Base-by-base conservation (phyloP, 768 basidiomycete genomes). In the Trametes sanguinea region DNA sequence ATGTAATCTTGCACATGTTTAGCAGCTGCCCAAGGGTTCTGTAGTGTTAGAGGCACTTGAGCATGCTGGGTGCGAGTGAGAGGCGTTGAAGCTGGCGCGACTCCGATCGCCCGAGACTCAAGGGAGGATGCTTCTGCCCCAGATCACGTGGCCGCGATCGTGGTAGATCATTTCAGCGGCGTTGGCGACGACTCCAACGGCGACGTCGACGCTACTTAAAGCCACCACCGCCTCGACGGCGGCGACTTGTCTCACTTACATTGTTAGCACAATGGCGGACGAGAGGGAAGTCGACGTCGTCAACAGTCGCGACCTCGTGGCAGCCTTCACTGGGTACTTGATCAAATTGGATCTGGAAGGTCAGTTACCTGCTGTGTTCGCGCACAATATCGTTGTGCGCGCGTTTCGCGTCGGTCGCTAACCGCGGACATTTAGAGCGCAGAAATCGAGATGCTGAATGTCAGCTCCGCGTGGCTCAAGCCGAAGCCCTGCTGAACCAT, bases 181-280 rank as follows among this genome's bases (percentile, higher is more conserved):
- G 22, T 22, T 22, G 22, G 22, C 22, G 22, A 22, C 22, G 22
- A 22, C 22, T 22, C 22, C 22, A 22, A 22, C 22, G 22, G 22
- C 22, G 22, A 22, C 22, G 22, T 22, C 22, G 22, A 22, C 22
- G 1, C 22, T 22, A 22, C 22, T 22, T 22, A 22, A 22, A 22
- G 22, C 22, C 22, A 22, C 22, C 22, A 22, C 22, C 22, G 22
- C 22, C 22, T 22, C 22, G 22, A 37, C 35, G 35, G 8, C 42
- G n/a, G 7, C 42, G 7, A 5, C 42, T 14, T n/a, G 10, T n/a
- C 5, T 43, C 54, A 76, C 52, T 56, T 77, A 8, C 13, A 14
- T 43, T 43, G 42, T 14, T 14, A 14, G 48, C 48, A 30, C 8
- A 6, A 57, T 57, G 57, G 11, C 57, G 4, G 16, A 14, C 10